Conservation (phyloP, 1,284 basidiomycete species). For the Malassezia cuniculi region DNA sequence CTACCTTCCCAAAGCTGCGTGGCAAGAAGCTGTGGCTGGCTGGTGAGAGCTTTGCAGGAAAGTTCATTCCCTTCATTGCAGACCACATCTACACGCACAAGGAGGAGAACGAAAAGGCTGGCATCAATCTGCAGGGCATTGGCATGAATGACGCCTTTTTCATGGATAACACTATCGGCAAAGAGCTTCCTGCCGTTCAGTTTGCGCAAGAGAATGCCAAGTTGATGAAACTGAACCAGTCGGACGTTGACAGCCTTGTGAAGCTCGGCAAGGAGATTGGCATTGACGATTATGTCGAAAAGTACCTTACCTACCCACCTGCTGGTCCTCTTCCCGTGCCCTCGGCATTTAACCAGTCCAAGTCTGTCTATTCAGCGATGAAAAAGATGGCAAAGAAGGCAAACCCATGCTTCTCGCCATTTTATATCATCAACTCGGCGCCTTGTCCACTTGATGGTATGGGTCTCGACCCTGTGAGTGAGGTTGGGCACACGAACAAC, state of each 20-base stretch:
- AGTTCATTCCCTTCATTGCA: slow-evolving; percentile 84
- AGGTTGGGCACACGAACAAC: slow-evolving; percentile 8
- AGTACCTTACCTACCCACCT: slow-evolving; percentile 33
- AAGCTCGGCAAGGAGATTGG: slow-evolving; percentile 22
- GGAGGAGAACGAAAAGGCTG: slow-evolving; percentile 16
- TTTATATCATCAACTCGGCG: slow-evolving; percentile 12
- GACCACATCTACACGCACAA: slow-evolving; percentile 20
- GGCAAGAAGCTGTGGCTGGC: slow-evolving; percentile 24
- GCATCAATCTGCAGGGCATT: slow-evolving; percentile 32
- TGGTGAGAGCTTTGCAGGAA: slow-evolving; percentile 67
- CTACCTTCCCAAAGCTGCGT: slow-evolving; percentile 20
- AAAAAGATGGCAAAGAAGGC: slow-evolving; percentile 3
- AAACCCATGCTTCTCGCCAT: slow-evolving; percentile 23
- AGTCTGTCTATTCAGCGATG: slow-evolving; percentile 4
- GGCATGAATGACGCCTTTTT: slow-evolving; percentile 35
- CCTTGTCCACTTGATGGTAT: slow-evolving; percentile 12
- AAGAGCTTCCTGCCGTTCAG: slow-evolving; percentile 22
- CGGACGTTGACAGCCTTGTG: slow-evolving; percentile 17
- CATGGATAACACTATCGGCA: slow-evolving; percentile 15
- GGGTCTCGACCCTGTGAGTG: slow-evolving; percentile 9
- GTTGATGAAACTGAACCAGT: slow-evolving; percentile 11
- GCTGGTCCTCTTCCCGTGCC: slow-evolving; percentile 16
- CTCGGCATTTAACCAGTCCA: slow-evolving; percentile 7
- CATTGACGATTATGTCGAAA: slow-evolving; percentile 20
- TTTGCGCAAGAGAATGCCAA: slow-evolving; percentile 11